Evolutionary conservation across 1,284 basidiomycete species (phyloP).

Genomic region (Ceratobasidium sp.): DNA sequence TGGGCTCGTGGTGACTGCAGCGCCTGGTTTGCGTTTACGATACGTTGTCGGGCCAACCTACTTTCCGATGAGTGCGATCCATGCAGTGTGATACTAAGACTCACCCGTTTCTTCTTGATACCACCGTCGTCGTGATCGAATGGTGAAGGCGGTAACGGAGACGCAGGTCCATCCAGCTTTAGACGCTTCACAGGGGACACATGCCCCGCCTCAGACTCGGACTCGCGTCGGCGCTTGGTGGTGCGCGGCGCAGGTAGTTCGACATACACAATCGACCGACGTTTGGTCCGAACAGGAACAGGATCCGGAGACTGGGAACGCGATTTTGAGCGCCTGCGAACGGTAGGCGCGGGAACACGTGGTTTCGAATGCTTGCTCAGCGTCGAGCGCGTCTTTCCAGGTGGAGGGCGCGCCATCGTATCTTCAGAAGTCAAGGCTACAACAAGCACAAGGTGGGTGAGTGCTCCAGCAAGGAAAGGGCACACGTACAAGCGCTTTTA

Average conservation of each 20-base stretch:
- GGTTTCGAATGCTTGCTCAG: too few relatives aligned
- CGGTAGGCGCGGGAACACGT: too few relatives aligned
- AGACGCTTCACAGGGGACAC: conserved; percentile 26
- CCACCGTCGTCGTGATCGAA: conserved; percentile 38
- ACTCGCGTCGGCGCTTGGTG: conserved; percentile 29
- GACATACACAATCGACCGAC: not conserved
- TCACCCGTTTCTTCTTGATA: conserved; percentile 18
- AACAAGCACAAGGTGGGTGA: too few relatives aligned
- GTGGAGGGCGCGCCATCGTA: too few relatives aligned
- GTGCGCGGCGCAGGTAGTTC: not conserved
- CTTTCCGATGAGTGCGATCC: not conserved
- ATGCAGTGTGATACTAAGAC: not conserved
- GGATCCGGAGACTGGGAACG: too few relatives aligned
- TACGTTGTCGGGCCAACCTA: conserved; percentile 14
- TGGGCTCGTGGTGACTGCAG: conserved; percentile 9
- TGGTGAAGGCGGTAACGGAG: conserved; percentile 27
- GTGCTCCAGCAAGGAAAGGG: not conserved
- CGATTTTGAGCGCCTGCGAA: too few relatives aligned
- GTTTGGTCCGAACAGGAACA: too few relatives aligned
- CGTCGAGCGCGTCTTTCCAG: too few relatives aligned
- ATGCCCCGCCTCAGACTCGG: not conserved
- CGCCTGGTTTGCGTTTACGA: conserved; percentile 3
- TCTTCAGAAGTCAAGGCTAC: not conserved
- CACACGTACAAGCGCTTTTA: conserved; percentile 20
- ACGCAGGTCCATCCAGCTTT: conserved; percentile 16